Evolutionary conservation across 192 early-diverging fungal species (phyloP).

Genomic region (Coemansia sp.): DNA sequence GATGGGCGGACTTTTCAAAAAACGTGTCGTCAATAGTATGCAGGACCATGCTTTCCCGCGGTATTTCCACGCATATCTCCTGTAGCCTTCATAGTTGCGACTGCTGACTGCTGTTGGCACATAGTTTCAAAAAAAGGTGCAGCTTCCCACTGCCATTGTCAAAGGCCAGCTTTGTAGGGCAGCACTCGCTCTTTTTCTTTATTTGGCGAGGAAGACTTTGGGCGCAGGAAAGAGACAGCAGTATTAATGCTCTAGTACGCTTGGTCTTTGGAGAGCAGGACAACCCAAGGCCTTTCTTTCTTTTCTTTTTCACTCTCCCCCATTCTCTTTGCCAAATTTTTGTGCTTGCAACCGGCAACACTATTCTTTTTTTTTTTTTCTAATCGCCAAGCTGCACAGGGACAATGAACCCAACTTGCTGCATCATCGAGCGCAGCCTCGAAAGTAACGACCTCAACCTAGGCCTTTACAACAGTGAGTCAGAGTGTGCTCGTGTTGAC

Average conservation of each 20-base stretch:
- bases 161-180: not conserved
- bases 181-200: not conserved
- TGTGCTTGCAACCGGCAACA: not conserved
- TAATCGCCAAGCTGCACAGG: not conserved
- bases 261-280: not conserved
- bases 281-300: not conserved
- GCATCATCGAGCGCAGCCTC: not conserved
- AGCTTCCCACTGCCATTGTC: not conserved
- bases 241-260: not conserved
- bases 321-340: not conserved
- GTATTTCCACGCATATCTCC: not conserved
- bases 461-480: not conserved
- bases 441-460: not conserved
- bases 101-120: not conserved
- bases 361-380: not conserved
- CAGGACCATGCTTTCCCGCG: not conserved
- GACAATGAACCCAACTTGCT: not conserved
- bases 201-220: not conserved
- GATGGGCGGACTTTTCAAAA: not conserved
- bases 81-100: not conserved
- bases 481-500: not conserved
- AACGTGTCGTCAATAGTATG: not conserved
- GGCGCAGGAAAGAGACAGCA: not conserved
- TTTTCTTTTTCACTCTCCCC: not conserved
- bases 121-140: not conserved